Percentiles rank a stretch among this genome's conserved stretches.
Conservation (phyloP, 345 rosid species). For the Aquilaria sinensis region DNA sequence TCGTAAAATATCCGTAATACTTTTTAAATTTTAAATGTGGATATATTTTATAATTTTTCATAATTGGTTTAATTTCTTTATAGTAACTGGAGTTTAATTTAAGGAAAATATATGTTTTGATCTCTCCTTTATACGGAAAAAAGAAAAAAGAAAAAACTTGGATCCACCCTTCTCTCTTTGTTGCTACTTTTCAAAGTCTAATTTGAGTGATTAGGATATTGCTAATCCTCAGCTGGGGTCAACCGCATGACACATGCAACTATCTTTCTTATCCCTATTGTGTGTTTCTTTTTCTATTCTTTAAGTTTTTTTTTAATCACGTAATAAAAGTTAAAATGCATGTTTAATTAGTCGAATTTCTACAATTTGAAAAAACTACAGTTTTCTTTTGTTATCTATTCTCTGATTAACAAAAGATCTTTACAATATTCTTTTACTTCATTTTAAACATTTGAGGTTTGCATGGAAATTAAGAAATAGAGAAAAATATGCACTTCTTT, state of each 20-base stretch:
- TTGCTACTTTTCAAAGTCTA: conserved; percentile 26
- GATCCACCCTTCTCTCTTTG: background rate
- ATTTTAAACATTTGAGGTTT: no score
- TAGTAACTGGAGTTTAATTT: background rate
- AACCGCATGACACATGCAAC: conserved; percentile 30
- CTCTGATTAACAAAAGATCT: no score
- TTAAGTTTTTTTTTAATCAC: no score
- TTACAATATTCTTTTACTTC: no score
- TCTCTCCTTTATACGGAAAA: background rate
- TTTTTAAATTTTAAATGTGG: background rate
- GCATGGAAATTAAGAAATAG: no score
- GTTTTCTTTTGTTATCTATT: no score
- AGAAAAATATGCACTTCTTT: no score
- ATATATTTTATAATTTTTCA: background rate
- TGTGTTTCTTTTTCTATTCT: background rate
- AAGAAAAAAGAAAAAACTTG: background rate
- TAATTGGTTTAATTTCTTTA: background rate
- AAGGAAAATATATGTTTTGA: background rate
- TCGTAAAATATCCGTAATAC: background rate
- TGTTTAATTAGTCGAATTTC: no score
- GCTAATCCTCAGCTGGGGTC: conserved; percentile 30
- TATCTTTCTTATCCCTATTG: background rate
- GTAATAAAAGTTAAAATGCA: no score
- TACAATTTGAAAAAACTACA: no score
- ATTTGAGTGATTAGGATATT: conserved; percentile 46